Evolutionary conservation across 2,329 filamentous ascomycete species (phyloP).

Genomic region (Pyrenophora teres): DNA sequence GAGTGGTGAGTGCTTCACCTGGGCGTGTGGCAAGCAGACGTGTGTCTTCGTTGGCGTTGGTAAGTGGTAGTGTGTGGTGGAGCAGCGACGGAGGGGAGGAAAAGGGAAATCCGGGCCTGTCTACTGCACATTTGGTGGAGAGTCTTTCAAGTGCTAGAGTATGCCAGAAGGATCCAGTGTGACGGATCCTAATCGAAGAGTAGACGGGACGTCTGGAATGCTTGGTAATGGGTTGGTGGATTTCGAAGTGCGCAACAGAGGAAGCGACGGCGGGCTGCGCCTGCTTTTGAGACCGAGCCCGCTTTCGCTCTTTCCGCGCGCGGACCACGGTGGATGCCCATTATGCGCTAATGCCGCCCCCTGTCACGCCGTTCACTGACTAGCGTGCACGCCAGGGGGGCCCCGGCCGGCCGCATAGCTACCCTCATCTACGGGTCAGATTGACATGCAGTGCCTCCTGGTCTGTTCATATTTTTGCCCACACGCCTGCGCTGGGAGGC

Average conservation of each 20-base stretch:
- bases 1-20: slow-evolving; percentile 44
- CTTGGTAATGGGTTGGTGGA: slow-evolving; percentile 35
- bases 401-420: slow-evolving; percentile 24
- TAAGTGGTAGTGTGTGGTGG: slow-evolving; percentile 24
- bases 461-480: slow-evolving; percentile 15
- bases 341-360: slow-evolving; percentile 8
- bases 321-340: slow-evolving; percentile 22
- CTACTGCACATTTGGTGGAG: slow-evolving; percentile 45
- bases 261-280: slow-evolving; percentile 25
- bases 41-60: slow-evolving; percentile 29
- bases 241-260: slow-evolving; percentile 23
- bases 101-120: slow-evolving; percentile 36
- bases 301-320: slow-evolving; percentile 18
- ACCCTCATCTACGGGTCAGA: slow-evolving; percentile 38
- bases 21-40: slow-evolving; percentile 37
- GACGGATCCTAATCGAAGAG: slow-evolving; percentile 20
- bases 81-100: slow-evolving; percentile 40
- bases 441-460: slow-evolving; percentile 29
- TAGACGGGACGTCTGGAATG: slow-evolving; percentile 30
- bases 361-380: slow-evolving; percentile 27
- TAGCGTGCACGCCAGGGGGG: slow-evolving; percentile 20
- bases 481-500: slow-evolving; percentile 24
- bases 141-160: slow-evolving; percentile 19
- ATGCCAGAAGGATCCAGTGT: slow-evolving; percentile 45
- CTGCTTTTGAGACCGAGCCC: slow-evolving; percentile 26